Conservation (phyloP, 2,329 filamentous ascomycete species). For the Grosmannia clavigera region DNA sequence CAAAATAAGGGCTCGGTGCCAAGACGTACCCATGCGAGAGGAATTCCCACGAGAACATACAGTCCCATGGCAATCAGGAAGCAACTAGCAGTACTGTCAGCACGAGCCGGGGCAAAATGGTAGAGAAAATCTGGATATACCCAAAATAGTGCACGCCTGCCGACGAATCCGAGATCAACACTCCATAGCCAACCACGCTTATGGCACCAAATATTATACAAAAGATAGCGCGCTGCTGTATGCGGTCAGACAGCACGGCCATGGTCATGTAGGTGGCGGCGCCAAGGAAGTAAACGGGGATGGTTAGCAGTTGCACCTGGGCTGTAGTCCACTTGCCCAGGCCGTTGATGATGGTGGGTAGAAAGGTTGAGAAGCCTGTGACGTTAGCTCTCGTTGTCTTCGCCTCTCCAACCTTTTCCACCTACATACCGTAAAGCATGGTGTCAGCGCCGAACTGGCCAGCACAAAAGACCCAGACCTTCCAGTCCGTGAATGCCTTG, state of each 20-base stretch:
- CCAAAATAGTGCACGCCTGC: slow-evolving; percentile 59
- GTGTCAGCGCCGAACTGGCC: slow-evolving; percentile 64
- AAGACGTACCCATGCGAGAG: slow-evolving; percentile 31
- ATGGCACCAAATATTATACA: slow-evolving; percentile 48
- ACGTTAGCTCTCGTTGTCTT: slow-evolving; percentile 6
- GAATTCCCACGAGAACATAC: slow-evolving; percentile 47
- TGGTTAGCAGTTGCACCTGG: slow-evolving; percentile 62
- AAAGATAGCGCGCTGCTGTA: slow-evolving; percentile 54
- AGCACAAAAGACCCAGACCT: slow-evolving; percentile 56
- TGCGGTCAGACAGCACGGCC: slow-evolving; percentile 54
- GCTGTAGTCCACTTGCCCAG: slow-evolving; percentile 51
- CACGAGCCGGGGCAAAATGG: neutral
- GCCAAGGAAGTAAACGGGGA: slow-evolving; percentile 65
- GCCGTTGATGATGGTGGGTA: slow-evolving; percentile 65
- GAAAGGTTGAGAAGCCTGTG: slow-evolving; percentile 58
- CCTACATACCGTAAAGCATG: slow-evolving; percentile 50
- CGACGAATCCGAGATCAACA: slow-evolving; percentile 48
- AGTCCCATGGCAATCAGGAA: slow-evolving; percentile 65
- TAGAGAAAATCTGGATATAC: slow-evolving; percentile 6
- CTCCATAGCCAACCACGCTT: slow-evolving; percentile 55
- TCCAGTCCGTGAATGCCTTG: slow-evolving; percentile 61
- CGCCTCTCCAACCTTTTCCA: slow-evolving; percentile 1
- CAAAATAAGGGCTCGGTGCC: neutral
- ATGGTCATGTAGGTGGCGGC: slow-evolving; percentile 55
- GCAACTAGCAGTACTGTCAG: slow-evolving; percentile 28